Evolutionary conservation across 2,329 filamentous ascomycete genomes (phyloP).

Genomic region (Scedosporium dehoogii): DNA sequence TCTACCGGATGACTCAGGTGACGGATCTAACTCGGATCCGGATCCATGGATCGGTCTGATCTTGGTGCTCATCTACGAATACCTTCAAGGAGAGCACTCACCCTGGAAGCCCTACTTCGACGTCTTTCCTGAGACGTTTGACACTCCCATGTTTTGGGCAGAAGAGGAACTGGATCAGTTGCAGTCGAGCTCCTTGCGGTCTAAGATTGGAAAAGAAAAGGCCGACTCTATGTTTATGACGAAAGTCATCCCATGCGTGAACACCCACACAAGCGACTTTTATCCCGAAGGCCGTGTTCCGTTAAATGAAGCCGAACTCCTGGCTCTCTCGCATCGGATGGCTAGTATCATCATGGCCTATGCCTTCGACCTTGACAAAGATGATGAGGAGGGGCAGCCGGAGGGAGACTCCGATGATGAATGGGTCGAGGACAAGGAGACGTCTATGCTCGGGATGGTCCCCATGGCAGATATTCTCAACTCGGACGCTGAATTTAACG

Average conservation of each 20-base stretch:
- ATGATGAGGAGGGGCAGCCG: conserved; percentile 42
- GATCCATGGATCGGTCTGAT: conserved; percentile 55
- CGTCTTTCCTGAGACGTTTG: conserved; percentile 61
- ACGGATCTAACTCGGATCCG: conserved; percentile 26
- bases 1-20: conserved; percentile 23
- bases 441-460: conserved; percentile 69
- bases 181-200: conserved; percentile 65
- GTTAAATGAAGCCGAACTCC: conserved; percentile 33
- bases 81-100: conserved; percentile 46
- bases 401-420: conserved; percentile 52
- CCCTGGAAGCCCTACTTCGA: conserved; percentile 71
- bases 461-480: conserved; percentile 86
- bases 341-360: conserved; percentile 88
- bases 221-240: conserved; percentile 60
- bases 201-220: conserved; percentile 64
- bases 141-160: conserved; percentile 88
- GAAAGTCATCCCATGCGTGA: conserved; percentile 41
- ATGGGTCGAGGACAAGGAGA: conserved; percentile 55
- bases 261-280: conserved; percentile 35
- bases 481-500: conserved; percentile 80
- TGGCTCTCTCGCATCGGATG: conserved; percentile 62
- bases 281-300: conserved; percentile 23
- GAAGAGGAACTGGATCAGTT: conserved; percentile 59
- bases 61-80: conserved; percentile 72
- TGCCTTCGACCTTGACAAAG: conserved; percentile 67